Conservation (phyloP, 2,329 filamentous ascomycete genomes). For the Tolypocladium paradoxum region DNA sequence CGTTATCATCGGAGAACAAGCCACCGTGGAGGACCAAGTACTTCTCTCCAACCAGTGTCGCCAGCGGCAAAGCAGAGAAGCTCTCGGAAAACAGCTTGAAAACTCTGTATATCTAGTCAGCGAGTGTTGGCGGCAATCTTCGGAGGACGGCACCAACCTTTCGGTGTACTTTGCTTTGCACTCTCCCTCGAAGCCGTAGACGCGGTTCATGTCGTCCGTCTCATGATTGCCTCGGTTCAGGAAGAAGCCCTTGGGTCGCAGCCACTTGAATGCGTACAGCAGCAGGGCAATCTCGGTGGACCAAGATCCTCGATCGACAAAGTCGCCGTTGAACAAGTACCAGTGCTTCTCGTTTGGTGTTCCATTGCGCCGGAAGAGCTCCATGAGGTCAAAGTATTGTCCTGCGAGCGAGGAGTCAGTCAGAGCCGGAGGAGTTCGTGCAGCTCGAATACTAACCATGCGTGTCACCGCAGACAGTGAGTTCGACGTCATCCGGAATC, state of each 20-base stretch:
- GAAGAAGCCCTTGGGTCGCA: slow-evolving; percentile 80
- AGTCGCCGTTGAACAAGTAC: slow-evolving; percentile 98
- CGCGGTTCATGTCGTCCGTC: slow-evolving; percentile 98
- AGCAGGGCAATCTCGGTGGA: slow-evolving; percentile 92
- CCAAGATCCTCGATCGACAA: slow-evolving; percentile 96
- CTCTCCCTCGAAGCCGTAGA: slow-evolving; percentile 96
- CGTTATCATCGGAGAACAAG: slow-evolving; percentile 89
- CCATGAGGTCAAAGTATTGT: slow-evolving; percentile 94
- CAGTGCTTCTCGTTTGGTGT: slow-evolving; percentile 74
- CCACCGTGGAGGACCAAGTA: slow-evolving; percentile 91
- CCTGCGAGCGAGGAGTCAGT: slow-evolving; percentile 37
- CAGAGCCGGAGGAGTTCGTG: background rate
- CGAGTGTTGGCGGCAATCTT: background rate
- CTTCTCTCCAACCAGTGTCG: slow-evolving; percentile 82
- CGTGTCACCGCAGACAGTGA: slow-evolving; percentile 96
- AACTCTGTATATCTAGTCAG: slow-evolving; percentile 34
- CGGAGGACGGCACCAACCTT: slow-evolving; percentile 24
- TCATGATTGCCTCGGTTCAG: slow-evolving; percentile 97
- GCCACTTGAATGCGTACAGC: slow-evolving; percentile 94
- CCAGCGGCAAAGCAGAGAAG: slow-evolving; percentile 86
- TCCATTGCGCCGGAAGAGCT: slow-evolving; percentile 89
- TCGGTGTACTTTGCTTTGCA: slow-evolving; percentile 98
- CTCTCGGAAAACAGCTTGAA: slow-evolving; percentile 98
- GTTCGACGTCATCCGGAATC: slow-evolving; percentile 62
- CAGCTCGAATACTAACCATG: slow-evolving; percentile 53